Conservation (phyloP, 140 eudicot species). For the Stevia rebaudiana region DNA sequence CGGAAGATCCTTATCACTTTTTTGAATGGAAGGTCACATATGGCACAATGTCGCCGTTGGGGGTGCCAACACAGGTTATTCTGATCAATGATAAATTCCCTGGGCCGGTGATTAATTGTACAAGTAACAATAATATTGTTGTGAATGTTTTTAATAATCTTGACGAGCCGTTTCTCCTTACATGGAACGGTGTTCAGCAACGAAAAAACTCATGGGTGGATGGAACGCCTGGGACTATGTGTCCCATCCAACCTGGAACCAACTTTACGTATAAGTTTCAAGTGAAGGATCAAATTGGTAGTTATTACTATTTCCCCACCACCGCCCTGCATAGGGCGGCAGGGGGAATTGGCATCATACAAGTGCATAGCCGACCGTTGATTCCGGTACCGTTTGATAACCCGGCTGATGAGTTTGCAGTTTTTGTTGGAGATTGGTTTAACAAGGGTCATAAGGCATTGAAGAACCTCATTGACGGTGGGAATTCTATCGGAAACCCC, state of each 20-base stretch:
- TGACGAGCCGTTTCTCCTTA: conserved; percentile 67
- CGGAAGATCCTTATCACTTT: conserved; percentile 60
- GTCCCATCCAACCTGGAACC: conserved; percentile 67
- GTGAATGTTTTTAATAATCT: conserved; percentile 56
- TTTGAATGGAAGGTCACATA: conserved; percentile 62
- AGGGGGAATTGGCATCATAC: conserved; percentile 52
- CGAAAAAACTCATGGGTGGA: conserved; percentile 77
- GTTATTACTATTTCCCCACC: conserved; percentile 57
- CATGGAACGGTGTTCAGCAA: conserved; percentile 65
- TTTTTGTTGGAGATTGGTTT: conserved; percentile 82
- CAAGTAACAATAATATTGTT: conserved; percentile 57
- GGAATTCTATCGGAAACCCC: conserved; percentile 59
- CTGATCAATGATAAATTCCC: conserved; percentile 62
- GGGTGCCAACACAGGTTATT: conserved; percentile 66
- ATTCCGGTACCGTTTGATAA: conserved; percentile 69
- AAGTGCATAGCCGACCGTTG: conserved; percentile 52
- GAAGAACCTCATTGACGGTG: conserved; percentile 48
- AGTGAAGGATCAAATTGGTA: conserved; percentile 76
- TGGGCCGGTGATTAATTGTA: conserved; percentile 62
- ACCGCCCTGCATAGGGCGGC: conserved; percentile 50
- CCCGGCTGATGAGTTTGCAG: conserved; percentile 60
- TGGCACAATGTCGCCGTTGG: conserved; percentile 64
- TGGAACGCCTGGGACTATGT: conserved; percentile 73
- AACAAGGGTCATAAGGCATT: conserved; percentile 57
- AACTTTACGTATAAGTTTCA: conserved; percentile 68